Evolutionary conservation across 169 alveolate genomes (phyloP), one percentile per base, ranked within the genome.

Genomic region (Cryptosporidium tyzzeri): DNA sequence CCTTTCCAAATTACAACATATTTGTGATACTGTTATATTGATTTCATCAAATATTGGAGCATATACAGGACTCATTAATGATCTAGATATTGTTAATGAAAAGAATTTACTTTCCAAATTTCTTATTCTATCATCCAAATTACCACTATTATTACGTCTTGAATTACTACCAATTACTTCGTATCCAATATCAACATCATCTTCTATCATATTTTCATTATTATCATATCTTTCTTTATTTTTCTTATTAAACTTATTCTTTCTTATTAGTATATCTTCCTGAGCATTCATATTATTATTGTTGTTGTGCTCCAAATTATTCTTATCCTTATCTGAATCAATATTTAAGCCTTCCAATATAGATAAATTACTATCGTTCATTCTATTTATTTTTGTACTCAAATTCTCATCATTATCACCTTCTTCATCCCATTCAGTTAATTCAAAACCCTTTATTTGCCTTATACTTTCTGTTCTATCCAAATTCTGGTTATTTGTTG

Each of bases 1-100:
- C 84, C 95, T 86, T 86, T 96, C 98, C n/a, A 96, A 91, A 85
- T 96, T 96, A 39, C 96, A 94, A 70, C 94, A 85, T 39, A 96
- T 50, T n/a, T 96, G 97, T 18, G 96, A 91, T 29, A 94, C 69
- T 86, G 92, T 92, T 7, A 94, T 91, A 51, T 91, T 89, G 23
- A 95, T 92, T 48, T 84, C 86, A 53, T 95, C 97, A 65, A 94
- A 95, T 41, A 93, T 93, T 70, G 96, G 97, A 26, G 94, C 93
- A 69, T 91, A 92, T 31, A 85, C 6, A 1, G 93, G 93, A 35
- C 75, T 91, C 74, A 87, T 91, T 23, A 92, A 55, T 12, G 93
- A 74, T 55, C 92, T 61, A 21, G 70, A 84, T 7, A 89, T 92
- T 29, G 84, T 71, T 35, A 85, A 39, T 68, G 87, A 84, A 26